Conservation (phyloP, 176 grass and related monocot species). For the Urochloa ruziziensis region DNA sequence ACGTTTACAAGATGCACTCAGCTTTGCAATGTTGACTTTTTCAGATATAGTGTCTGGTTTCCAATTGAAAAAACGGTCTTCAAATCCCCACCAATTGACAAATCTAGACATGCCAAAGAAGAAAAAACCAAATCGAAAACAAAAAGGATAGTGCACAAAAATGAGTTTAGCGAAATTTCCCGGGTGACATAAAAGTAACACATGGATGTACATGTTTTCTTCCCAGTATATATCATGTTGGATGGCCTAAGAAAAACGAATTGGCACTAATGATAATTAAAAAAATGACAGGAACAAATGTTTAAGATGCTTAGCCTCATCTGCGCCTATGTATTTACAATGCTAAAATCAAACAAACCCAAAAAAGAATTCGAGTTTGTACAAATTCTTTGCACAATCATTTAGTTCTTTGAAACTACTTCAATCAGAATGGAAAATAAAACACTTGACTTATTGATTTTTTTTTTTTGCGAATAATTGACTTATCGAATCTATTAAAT, state of each 20-base stretch:
- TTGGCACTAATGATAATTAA: neutral
- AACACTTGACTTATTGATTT: neutral
- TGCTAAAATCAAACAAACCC: neutral
- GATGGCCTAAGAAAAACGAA: neutral
- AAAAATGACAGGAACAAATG: neutral
- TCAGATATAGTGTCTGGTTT: neutral
- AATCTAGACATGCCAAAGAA: no score
- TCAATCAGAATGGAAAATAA: neutral
- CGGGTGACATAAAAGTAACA: neutral
- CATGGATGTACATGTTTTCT: neutral
- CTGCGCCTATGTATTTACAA: neutral
- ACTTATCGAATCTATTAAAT: neutral
- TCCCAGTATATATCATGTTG: neutral
- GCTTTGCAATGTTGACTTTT: neutral
- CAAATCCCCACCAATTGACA: neutral
- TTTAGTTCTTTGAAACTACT: neutral
- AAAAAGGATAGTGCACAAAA: neutral
- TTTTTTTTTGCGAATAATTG: no score
- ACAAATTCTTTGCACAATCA: neutral
- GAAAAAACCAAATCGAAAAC: neutral
- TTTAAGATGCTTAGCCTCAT: neutral
- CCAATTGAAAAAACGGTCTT: neutral
- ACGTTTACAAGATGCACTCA: neutral
- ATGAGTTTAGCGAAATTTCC: neutral
- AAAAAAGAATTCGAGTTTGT: neutral